Evolutionary conservation across 2,329 filamentous ascomycete genomes (phyloP), one percentile per base, ranked within the genome.

Genomic region (Aspergillaceae sp.): DNA sequence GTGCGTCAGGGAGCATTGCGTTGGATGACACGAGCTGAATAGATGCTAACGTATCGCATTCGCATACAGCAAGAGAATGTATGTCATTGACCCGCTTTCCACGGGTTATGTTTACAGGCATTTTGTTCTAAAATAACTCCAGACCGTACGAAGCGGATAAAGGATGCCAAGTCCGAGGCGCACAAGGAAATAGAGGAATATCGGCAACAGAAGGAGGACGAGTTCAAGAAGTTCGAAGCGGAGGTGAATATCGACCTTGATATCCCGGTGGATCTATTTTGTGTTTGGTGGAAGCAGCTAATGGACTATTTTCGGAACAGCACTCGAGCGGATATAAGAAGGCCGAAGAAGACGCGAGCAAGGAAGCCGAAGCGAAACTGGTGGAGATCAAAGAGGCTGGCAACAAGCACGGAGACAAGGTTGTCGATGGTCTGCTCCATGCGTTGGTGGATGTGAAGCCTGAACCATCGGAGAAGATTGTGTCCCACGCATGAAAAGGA

Each of bases 121-220:
- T 3, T 5, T 34, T 42, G 3, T 4, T 33, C 26, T 26, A 26
- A 27, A 33, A 6, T 8, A n/a, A 10, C 6, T 11, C 51, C 57
- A 89, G 86, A 89, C 78, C 89, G 92, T 65, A 96, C 92, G 52
- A 96, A 96, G 78, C 84, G 89, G 66, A 88, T 98, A 72, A 94
- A 88, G 73, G 92, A 97, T 74, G 92, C 92, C 53, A 87, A 91
- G 65, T 83, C 87, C 64, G 92, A 98, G 72, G 92, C 92, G 52
- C 94, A 96, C 74, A 94, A 94, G 73, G 91, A 98, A 70, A 95
- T 98, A 63, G 87, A 95, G 56, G 85, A 88, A 47, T 97, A 98
- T 76, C 82, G 83, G 67, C 80, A 83, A 62, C 73, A 84, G 60
- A 98, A 96, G 75, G 92, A 98, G 63, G 79, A 86, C 33, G 91